Evolutionary conservation across 2,329 filamentous ascomycete species (phyloP), one percentile per base, ranked within the genome.

Genomic region (Plenodomus lindquistii): DNA sequence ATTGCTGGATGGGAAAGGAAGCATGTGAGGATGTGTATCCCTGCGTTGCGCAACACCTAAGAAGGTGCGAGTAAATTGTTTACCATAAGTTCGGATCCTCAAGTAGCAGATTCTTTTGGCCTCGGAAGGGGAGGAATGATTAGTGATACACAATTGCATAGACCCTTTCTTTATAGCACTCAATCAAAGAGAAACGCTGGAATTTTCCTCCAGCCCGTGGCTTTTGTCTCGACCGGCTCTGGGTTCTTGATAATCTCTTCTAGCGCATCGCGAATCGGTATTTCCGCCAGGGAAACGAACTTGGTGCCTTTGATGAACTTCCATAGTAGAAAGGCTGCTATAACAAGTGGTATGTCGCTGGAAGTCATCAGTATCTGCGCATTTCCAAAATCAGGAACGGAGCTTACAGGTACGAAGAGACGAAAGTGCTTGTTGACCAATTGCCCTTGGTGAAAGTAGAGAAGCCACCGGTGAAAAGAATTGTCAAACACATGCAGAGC

Each of bases 281-380:
- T 52, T 2, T 64, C 59, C 1, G 50, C 35, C 7, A 65, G 29
- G 8, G 55, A 38, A 7, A 77, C 68, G 20, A 73, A 63, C 29
- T 79, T 81, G 0, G 86, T 88, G 57, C 81, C 78, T 60, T 86
- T 86, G 60, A 79, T 72, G 41, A 84, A 72, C 65, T 89, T 89
- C 81, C 85, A 89, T n/a, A 82, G 75, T 13, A 82, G 46, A 60
- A 81, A 89, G 2, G 79, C 73, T 7, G 66, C 69, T 6, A 76
- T 54, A 51, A 63, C 63, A 21, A 70, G 62, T 6, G 66, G 65
- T 16, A 69, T 63, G 10, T 75, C 76, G 11, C 77, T 74, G 49
- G 75, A 74, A 70, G 4, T 2, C 2, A 19, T 29, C 20, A 40
- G 24, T 27, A 17, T 22, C 21, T 24, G 37, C 9, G 18, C 4